Conservation (phyloP, 495 filamentous ascomycete species). For the Neohortaea acidophila region DNA sequence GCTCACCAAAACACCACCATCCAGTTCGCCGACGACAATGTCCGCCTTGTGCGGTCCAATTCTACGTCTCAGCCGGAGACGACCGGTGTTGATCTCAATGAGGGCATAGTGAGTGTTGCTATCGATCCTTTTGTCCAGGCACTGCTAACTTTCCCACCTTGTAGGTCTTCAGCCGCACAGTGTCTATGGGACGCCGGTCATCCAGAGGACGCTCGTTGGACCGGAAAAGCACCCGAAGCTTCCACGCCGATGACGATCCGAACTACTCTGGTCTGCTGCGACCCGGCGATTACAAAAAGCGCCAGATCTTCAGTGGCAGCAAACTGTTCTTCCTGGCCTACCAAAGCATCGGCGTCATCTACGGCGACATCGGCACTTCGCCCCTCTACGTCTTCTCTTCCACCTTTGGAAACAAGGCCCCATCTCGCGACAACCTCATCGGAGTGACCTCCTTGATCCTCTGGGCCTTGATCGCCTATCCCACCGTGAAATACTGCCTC, state of each 20-base stretch:
- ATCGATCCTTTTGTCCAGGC: too few species aligned
- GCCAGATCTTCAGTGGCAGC: slow-evolving; percentile 16
- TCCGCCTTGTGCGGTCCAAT: too few species aligned
- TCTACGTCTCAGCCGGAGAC: too few species aligned
- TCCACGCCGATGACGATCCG: slow-evolving; percentile 14
- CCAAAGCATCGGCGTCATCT: slow-evolving; percentile 19
- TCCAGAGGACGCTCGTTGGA: not conserved
- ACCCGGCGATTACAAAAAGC: slow-evolving; percentile 12
- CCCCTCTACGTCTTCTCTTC: slow-evolving; percentile 19
- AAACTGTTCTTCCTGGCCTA: slow-evolving; percentile 17
- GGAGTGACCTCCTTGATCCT: slow-evolving; percentile 59
- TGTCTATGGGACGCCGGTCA: not conserved
- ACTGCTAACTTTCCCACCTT: too few species aligned
- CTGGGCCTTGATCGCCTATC: slow-evolving; percentile 59
- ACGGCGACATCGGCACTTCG: slow-evolving; percentile 20
- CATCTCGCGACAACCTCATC: slow-evolving; percentile 42
- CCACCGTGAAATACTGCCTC: slow-evolving; percentile 57
- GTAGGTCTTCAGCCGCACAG: not conserved
- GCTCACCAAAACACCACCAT: too few species aligned
- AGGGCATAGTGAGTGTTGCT: too few species aligned
- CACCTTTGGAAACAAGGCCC: slow-evolving; percentile 4
- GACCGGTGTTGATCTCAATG: too few species aligned
- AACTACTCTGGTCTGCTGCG: slow-evolving; percentile 7
- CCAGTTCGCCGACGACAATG: too few species aligned
- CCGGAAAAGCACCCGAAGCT: not conserved